Conservation (phyloP, 2,329 filamentous ascomycete genomes). For the Aspergillus quadricinctus region DNA sequence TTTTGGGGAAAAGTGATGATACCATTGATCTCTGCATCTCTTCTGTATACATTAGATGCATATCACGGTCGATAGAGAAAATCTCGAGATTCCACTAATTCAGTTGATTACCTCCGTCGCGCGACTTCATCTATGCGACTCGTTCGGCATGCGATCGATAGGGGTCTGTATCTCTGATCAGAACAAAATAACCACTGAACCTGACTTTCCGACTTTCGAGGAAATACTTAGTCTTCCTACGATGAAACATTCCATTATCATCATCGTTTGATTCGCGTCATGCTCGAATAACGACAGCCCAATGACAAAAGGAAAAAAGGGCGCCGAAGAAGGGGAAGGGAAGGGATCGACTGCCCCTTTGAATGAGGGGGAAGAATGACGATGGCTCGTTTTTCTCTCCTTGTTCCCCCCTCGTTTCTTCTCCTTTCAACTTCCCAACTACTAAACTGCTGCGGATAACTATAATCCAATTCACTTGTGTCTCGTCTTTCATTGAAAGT, state of each 20-base stretch:
- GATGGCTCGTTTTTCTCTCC: constrained; percentile 2
- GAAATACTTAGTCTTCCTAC: not conserved
- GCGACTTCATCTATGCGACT: not conserved
- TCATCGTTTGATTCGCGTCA: not conserved
- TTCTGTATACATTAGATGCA: not conserved
- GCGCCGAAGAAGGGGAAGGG: not conserved
- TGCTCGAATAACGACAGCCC: not conserved
- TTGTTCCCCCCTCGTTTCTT: constrained; percentile 10
- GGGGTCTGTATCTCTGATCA: not conserved
- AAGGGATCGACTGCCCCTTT: constrained; percentile 6
- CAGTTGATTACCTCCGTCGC: not conserved
- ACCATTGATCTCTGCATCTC: not conserved
- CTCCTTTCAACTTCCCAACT: not conserved
- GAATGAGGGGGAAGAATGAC: not conserved
- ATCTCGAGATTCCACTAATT: not conserved
- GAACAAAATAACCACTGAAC: not conserved
- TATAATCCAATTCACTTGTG: not conserved
- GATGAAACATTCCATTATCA: not conserved
- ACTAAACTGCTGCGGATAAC: not conserved
- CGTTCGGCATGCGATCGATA: not conserved
- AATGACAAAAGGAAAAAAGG: not conserved
- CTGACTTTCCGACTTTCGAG: not conserved
- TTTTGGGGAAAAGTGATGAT: not conserved
- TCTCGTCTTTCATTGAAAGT: not conserved
- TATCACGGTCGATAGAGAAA: not conserved